A percentile compares a stretch with the other conserved stretches of the same genome.
These are phyloP conservation scores for Bertia moriformis DNA, from an alignment of 2,329 filamentous ascomycete genomes.

Conservation along the genomic window DNA sequence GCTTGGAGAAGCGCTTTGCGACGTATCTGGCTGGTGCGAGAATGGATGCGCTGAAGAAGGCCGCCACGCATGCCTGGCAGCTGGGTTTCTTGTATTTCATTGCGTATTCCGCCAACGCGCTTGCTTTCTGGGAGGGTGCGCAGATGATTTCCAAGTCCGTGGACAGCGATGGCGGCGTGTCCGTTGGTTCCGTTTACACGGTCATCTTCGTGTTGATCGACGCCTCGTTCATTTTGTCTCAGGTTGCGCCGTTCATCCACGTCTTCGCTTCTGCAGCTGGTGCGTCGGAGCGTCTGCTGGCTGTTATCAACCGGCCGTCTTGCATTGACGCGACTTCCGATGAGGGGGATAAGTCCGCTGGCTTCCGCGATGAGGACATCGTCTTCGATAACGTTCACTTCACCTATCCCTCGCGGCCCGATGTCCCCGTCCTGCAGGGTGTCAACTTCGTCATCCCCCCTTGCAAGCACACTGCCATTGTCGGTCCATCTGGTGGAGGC, in stretches of 20 bases:
- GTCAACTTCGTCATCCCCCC: constrained; percentile 40
- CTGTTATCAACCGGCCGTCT: constrained; percentile 36
- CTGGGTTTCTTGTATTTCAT: constrained; percentile 52
- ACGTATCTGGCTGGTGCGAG: constrained; percentile 32
- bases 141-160: constrained; percentile 29
- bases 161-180: constrained; percentile 16
- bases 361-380: constrained; percentile 25
- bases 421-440: constrained; percentile 37
- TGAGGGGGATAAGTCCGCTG: constrained; percentile 8
- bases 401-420: constrained; percentile 47
- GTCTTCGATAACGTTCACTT: constrained; percentile 47
- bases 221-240: constrained; percentile 45
- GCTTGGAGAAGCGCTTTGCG: constrained; percentile 44
- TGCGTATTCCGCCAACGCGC: constrained; percentile 49
- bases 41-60: constrained; percentile 40
- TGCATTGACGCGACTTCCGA: constrained; percentile 26
- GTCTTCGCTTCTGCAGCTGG: constrained; percentile 42
- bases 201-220: constrained; percentile 40
- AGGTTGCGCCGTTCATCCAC: constrained; percentile 47
- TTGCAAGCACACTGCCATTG: constrained; percentile 47
- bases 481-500: constrained; percentile 51
- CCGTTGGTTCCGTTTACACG: constrained; percentile 32
- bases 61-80: constrained; percentile 37
- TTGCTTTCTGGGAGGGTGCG: constrained; percentile 57
- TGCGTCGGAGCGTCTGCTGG: constrained; percentile 39